Evolutionary conservation across 2,329 filamentous ascomycete species (phyloP).

Genomic region (Nemania bipapillata): DNA sequence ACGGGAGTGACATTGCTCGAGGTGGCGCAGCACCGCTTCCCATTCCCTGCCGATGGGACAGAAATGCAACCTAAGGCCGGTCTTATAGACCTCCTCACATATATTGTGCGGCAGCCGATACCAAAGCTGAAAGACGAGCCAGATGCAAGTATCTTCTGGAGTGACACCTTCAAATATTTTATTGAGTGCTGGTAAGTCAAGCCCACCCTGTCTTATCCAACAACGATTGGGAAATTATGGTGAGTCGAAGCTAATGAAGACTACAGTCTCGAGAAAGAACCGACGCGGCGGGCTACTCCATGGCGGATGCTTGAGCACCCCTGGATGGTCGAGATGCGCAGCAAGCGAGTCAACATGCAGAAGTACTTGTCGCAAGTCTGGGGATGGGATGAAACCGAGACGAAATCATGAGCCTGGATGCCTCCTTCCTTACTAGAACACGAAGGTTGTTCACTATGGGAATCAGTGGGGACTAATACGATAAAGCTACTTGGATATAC

Average conservation of each 20-base stretch:
- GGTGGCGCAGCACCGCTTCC: slow-evolving; percentile 98
- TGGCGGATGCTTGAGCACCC: slow-evolving; percentile 99
- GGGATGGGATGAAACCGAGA: slow-evolving; percentile 83
- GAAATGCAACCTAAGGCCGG: slow-evolving; percentile 94
- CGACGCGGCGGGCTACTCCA: slow-evolving; percentile 84
- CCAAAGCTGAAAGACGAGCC: slow-evolving; percentile 96
- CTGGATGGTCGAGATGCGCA: slow-evolving; percentile 97
- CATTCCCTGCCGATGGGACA: slow-evolving; percentile 95
- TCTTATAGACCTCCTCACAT: slow-evolving; percentile 93
- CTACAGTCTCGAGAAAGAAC: slow-evolving; percentile 89
- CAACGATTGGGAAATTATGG: slow-evolving; percentile 8
- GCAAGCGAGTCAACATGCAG: slow-evolving; percentile 96
- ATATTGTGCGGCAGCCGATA: slow-evolving; percentile 95
- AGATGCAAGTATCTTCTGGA: slow-evolving; percentile 89
- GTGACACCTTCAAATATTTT: slow-evolving; percentile 98
- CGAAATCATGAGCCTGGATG: slow-evolving; percentile 35
- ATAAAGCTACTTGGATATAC: not conserved
- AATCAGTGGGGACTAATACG: not conserved
- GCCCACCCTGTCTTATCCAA: slow-evolving; percentile 45
- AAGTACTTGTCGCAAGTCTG: slow-evolving; percentile 94
- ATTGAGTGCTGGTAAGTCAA: slow-evolving; percentile 92
- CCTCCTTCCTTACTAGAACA: not conserved
- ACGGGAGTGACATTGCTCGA: slow-evolving; percentile 96
- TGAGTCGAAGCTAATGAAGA: slow-evolving; percentile 27
- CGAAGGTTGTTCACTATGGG: not conserved